These are phyloP conservation scores for Athelia psychrophila DNA, from an alignment of 1,284 basidiomycete genomes.

Conservation along the genomic window DNA sequence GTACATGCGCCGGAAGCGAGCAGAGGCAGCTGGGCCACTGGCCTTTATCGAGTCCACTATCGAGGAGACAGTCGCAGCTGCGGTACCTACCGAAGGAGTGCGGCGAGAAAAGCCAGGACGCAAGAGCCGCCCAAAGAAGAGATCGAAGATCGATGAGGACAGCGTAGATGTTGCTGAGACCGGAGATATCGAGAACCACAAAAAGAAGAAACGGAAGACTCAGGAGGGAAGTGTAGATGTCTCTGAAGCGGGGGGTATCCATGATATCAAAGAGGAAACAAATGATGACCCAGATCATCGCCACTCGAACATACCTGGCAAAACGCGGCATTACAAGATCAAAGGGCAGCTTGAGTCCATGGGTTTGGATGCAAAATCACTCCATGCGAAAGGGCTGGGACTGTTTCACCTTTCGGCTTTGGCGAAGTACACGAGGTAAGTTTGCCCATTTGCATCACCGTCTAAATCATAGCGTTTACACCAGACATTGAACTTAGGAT, in stretches of 20 bases:
- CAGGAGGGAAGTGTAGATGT: constrained; percentile 9
- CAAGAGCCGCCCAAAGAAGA: constrained; percentile 22
- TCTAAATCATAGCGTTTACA: too few relatives aligned
- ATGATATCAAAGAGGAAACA: constrained; percentile 6
- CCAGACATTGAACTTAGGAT: constrained; percentile 12
- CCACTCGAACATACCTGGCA: constrained; percentile 26
- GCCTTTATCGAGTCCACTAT: neutral
- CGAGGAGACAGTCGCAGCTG: constrained; percentile 4
- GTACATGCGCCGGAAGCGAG: constrained; percentile 71
- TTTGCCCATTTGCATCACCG: neutral
- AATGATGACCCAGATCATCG: constrained; percentile 9
- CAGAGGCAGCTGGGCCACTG: constrained; percentile 39
- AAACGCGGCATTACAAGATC: constrained; percentile 43
- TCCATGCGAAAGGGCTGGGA: constrained; percentile 41
- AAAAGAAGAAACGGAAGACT: constrained; percentile 4
- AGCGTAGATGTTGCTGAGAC: constrained; percentile 12
- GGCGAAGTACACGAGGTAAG: neutral
- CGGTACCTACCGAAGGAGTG: constrained; percentile 24
- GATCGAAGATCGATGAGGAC: constrained; percentile 1
- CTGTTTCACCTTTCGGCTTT: constrained; percentile 45
- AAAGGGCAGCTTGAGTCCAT: constrained; percentile 35
- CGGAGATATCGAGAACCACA: constrained; percentile 9
- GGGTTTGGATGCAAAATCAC: constrained; percentile 39
- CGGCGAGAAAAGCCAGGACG: constrained; percentile 45
- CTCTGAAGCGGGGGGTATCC: constrained; percentile 12